These are phyloP conservation scores for Diaporthe vexans DNA, from an alignment of 2,329 filamentous ascomycete species.

Conservation along the genomic window DNA sequence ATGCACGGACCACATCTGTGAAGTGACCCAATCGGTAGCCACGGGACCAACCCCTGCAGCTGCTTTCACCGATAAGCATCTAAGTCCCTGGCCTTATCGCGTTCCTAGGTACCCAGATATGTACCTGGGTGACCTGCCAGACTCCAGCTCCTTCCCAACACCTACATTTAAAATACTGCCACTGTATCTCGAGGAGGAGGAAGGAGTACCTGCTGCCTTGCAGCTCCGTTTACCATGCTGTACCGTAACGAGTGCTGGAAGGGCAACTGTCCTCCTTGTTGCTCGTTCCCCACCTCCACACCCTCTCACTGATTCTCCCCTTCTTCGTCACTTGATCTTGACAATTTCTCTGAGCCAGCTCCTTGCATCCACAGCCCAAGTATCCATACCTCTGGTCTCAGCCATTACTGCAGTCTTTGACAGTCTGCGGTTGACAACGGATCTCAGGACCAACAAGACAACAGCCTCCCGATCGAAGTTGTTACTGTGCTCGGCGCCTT, in stretches of 20 bases:
- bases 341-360: not conserved
- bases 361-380: not conserved
- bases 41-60: not conserved
- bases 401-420: too few species aligned
- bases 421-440: not conserved
- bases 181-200: not conserved
- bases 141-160: not conserved
- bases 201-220: not conserved
- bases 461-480: too few species aligned
- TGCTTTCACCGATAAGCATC: not conserved
- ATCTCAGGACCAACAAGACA: not conserved
- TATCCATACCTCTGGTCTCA: too few species aligned
- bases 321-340: too few species aligned
- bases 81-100: too few species aligned
- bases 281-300: not conserved
- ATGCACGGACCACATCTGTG: constrained; percentile 12
- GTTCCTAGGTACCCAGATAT: too few species aligned
- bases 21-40: not conserved
- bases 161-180: not conserved
- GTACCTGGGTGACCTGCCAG: not conserved
- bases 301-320: not conserved
- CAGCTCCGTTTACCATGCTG: not conserved
- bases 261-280: not conserved
- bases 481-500: too few species aligned
- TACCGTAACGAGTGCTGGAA: not conserved